Conservation (phyloP, 2,329 filamentous ascomycete species). For the Epicoccum nigrum region DNA sequence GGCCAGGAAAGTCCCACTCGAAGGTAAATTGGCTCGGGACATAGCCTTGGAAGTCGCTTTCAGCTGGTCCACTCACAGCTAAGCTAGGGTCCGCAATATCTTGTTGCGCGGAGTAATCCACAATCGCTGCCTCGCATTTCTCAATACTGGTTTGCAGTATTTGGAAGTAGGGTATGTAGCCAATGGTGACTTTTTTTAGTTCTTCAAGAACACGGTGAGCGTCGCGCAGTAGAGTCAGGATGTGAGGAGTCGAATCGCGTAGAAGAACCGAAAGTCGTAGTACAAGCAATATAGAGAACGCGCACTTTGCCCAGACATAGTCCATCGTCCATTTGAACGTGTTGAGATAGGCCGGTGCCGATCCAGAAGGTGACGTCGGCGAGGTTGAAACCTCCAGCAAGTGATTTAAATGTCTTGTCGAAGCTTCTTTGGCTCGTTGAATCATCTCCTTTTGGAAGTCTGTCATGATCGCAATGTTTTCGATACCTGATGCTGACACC, state of each 20-base stretch:
- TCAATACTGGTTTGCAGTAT: constrained; percentile 58
- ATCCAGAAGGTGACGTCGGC: constrained; percentile 25
- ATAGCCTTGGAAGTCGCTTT: constrained; percentile 60
- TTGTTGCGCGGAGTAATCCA: constrained; percentile 40
- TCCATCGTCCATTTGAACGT: constrained; percentile 62
- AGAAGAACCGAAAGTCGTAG: constrained; percentile 60
- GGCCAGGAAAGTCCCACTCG: constrained; percentile 64
- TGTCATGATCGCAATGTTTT: constrained; percentile 60
- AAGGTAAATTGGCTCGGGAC: constrained; percentile 62
- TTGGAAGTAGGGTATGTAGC: constrained; percentile 56
- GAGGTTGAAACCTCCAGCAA: constrained; percentile 46
- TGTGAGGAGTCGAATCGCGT: constrained; percentile 49
- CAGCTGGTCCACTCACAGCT: constrained; percentile 37
- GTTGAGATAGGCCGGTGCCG: constrained; percentile 51
- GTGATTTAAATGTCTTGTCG: constrained; percentile 58
- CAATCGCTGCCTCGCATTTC: constrained; percentile 57
- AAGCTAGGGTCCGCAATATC: constrained; percentile 6
- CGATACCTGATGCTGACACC: constrained; percentile 55
- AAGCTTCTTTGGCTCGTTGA: constrained; percentile 57
- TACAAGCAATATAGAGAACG: constrained; percentile 62
- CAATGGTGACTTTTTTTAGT: constrained; percentile 50
- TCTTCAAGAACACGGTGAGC: constrained; percentile 54
- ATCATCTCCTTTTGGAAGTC: constrained; percentile 56
- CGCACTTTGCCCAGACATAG: constrained; percentile 65
- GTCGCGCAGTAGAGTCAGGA: constrained; percentile 52